Evolutionary conservation across 495 filamentous ascomycete species (phyloP).

Genomic region (Tuber indicum): DNA sequence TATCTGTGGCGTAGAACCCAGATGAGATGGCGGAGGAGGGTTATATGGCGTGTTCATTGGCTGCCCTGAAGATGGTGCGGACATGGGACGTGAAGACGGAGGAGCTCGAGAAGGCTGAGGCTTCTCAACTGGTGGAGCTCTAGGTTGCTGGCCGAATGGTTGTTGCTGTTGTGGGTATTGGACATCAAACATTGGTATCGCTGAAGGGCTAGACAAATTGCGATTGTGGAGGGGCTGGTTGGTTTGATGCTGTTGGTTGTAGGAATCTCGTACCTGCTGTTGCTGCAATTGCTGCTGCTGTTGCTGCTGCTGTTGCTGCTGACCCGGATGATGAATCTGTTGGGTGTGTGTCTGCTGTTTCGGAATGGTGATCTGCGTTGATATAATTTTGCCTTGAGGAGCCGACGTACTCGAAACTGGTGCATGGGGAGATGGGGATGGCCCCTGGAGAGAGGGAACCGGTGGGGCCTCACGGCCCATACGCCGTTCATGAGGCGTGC

Average conservation of each 20-base stretch:
- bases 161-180: constrained; percentile 19
- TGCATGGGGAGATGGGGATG: background rate
- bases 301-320: background rate
- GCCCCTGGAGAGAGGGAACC: constrained; percentile 2
- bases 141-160: constrained; percentile 16
- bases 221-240: constrained; percentile 21
- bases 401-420: background rate
- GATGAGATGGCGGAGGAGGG: constrained; percentile 16
- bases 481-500: constrained; percentile 8
- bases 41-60: constrained; percentile 18
- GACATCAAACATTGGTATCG: constrained; percentile 11
- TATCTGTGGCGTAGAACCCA: constrained; percentile 14
- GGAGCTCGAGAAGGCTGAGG: constrained; percentile 13
- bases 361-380: constrained; percentile 10
- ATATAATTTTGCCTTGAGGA: constrained; percentile 12
- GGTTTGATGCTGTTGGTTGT: constrained; percentile 17
- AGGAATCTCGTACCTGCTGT: constrained; percentile 14
- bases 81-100: constrained; percentile 31
- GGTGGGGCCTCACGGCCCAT: background rate
- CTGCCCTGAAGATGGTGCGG: constrained; percentile 21
- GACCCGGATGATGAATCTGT: constrained; percentile 24
- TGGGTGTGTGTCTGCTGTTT: constrained; percentile 15
- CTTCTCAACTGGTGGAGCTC: constrained; percentile 11
- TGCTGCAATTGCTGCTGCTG: constrained; percentile 12
- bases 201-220: constrained; percentile 23